Percentiles rank a stretch among this genome's conserved stretches.
These are phyloP conservation scores for Protostelium mycophagum DNA, from an alignment of 78 protist genomes.

Conservation along the genomic window DNA sequence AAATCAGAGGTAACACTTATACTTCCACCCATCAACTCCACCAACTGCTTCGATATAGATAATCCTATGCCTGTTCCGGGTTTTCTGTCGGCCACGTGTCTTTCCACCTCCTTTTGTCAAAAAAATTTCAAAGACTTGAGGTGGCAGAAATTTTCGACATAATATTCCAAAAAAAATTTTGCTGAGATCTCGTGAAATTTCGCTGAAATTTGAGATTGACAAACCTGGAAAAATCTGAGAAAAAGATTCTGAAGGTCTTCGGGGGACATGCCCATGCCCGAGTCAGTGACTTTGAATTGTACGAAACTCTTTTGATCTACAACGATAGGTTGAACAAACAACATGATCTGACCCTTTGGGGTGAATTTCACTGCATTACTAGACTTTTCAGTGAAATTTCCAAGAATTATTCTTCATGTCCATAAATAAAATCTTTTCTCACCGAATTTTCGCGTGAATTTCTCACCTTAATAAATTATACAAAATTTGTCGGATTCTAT, in stretches of 20 bases:
- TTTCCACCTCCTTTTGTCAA: not conserved
- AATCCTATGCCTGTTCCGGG: not conserved
- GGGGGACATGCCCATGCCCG: not conserved
- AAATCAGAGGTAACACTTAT: slow-evolving; percentile 9
- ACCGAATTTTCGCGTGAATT: no score
- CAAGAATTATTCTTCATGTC: no score
- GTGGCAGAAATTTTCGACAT: no score
- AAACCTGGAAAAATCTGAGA: not conserved
- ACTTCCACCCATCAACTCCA: slow-evolving; percentile 49
- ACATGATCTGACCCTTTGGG: not conserved
- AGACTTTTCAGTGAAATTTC: not conserved
- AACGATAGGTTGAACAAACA: not conserved
- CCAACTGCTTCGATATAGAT: slow-evolving; percentile 19
- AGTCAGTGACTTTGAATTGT: not conserved
- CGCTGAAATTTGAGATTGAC: no score
- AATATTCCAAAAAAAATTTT: no score
- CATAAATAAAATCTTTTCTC: no score
- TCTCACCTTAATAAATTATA: not conserved
- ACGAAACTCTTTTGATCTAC: not conserved
- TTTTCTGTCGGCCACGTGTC: not conserved
- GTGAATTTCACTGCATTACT: not conserved
- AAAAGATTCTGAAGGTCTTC: not conserved
- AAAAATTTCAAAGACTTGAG: no score
- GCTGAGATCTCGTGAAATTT: not conserved
- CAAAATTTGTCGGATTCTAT: not conserved